Base-by-base conservation (phyloP, 768 basidiomycete species). In the Leccinum imitatum region DNA sequence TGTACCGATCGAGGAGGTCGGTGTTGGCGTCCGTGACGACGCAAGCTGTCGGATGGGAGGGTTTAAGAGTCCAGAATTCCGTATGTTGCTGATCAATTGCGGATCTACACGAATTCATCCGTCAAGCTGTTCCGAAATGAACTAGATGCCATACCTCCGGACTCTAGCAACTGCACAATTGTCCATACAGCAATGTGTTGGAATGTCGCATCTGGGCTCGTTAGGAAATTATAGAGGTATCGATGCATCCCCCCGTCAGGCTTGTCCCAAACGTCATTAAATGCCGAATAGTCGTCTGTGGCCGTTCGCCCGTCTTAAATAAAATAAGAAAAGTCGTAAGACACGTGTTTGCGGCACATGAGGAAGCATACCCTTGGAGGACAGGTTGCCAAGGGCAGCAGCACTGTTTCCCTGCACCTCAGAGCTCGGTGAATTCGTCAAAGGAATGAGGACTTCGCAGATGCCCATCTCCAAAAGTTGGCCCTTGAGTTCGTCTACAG, bases 121-220 rank as follows among this genome's bases (percentile, higher is more conserved):
- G 53, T 51, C 5, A 33, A 13, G 19, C 3, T 61, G 37, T 52
- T 46, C 58, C 33, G 25, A 50, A 30, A 48, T 15, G n/a, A 27
- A 31, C 25, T 50, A 23, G 8, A 19, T 1, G 2, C 65, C 78
- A 47, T 64, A 91, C 90, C 92, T 62, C 93, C 91, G n/a, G 96
- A 96, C 73, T 99, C 97, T 27, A 99, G 81, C 21, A 99, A 78
- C 71, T 99, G 97, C 25, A 98, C 95, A 65, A 98, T 95, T 0
- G 97, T 98, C 97, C 97, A 99, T 48, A 99, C 95, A 35, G 97
- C 97, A 63, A 98, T 99, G 71, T 99, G 97, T 74, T 98, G 95
- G 88, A 99, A 99, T 1, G 97, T 99, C 14, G 93, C 89, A 69
- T 99, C 97, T 6, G 90, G 80, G 69, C 92, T 95, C 46, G 86